A percentile compares a stretch with the other conserved stretches of the same genome.
phyloP scores from a whole-genome alignment of 139 green algal genomes.

The Gonium pectorale region DNA sequence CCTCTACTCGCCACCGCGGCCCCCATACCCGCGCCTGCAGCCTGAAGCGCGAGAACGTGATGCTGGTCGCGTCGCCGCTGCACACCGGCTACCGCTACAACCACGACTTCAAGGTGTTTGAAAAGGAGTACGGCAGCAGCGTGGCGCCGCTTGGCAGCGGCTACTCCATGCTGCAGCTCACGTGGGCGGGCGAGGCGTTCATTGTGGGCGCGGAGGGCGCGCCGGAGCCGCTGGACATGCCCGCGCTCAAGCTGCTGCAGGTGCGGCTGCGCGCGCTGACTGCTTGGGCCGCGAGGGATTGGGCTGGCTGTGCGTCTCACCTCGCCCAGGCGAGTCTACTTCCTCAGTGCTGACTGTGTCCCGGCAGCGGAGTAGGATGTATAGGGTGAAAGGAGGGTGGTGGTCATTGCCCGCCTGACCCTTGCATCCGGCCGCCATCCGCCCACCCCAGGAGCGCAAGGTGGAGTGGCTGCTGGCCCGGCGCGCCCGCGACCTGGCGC shows the following conservation, averaged over 20 bases:
- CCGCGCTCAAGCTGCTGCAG: slow-evolving; percentile 21
- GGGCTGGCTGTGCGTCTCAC: too few relatives aligned
- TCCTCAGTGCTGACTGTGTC: too few relatives aligned
- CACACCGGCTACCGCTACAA: slow-evolving; percentile 44
- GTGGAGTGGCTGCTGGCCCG: slow-evolving; percentile 44
- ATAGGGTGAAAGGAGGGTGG: too few relatives aligned
- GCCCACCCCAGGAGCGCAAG: slow-evolving; percentile 20
- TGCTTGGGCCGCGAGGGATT: too few relatives aligned
- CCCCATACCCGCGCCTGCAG: not conserved
- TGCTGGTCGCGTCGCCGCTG: slow-evolving; percentile 37
- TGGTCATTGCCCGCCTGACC: too few relatives aligned
- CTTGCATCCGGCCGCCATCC: not conserved
- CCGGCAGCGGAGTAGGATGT: too few relatives aligned
- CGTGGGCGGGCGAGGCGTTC: slow-evolving; percentile 41
- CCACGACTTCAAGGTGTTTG: slow-evolving; percentile 36
- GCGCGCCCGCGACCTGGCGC: slow-evolving; percentile 30
- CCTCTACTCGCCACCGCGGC: not conserved
- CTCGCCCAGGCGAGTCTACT: too few relatives aligned
- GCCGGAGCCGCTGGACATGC: slow-evolving; percentile 21
- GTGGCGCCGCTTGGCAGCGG: slow-evolving; percentile 29
- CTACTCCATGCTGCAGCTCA: slow-evolving; percentile 44
- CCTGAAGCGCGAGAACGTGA: slow-evolving; percentile 36
- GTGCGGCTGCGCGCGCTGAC: not conserved
- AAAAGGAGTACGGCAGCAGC: slow-evolving; percentile 24
- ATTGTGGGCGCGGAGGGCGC: slow-evolving; percentile 15